Conservation (phyloP, 371 early-diverging fungal species). For the Massospora cicadina region DNA sequence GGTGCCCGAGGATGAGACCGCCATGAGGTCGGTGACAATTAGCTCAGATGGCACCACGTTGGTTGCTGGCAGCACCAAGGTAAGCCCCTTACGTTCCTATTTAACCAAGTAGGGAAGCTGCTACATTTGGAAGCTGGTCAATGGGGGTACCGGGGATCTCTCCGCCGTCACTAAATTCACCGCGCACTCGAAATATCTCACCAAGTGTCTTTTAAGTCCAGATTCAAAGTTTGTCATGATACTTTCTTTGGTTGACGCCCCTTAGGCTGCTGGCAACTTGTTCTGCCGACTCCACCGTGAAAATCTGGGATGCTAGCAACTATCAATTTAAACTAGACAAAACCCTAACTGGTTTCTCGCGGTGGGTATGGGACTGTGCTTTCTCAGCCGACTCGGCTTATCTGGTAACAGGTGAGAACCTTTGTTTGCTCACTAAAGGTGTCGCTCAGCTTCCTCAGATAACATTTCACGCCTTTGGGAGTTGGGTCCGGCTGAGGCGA, state of each 20-base stretch:
- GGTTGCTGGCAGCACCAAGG: conserved; percentile 83
- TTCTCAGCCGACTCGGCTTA: conserved; percentile 87
- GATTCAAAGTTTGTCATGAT: conserved; percentile 35
- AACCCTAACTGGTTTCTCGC: conserved; percentile 63
- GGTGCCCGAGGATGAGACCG: conserved; percentile 74
- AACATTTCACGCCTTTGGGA: conserved; percentile 80
- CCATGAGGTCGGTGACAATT: conserved; percentile 77
- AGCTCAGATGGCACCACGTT: conserved; percentile 76
- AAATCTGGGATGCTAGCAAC: conserved; percentile 44
- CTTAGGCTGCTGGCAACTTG: conserved; percentile 60
- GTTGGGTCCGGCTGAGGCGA: conserved; percentile 57
- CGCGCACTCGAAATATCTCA: conserved; percentile 68
- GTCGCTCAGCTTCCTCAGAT: conserved; percentile 60
- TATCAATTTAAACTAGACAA: conserved; percentile 43
- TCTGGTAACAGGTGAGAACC: conserved; percentile 56
- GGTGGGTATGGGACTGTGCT: conserved; percentile 91
- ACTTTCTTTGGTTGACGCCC: not conserved
- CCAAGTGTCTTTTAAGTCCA: conserved; percentile 62
- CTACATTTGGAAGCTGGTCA: conserved; percentile 68
- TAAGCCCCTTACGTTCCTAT: conserved; percentile 11
- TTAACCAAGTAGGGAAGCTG: conserved; percentile 45
- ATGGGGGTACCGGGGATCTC: conserved; percentile 37
- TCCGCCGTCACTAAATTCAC: conserved; percentile 46
- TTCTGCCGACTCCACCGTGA: conserved; percentile 68
- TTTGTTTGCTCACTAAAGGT: not conserved